Conservation (phyloP, 176 grass and related monocot species). For the Zoysia pacifica region DNA sequence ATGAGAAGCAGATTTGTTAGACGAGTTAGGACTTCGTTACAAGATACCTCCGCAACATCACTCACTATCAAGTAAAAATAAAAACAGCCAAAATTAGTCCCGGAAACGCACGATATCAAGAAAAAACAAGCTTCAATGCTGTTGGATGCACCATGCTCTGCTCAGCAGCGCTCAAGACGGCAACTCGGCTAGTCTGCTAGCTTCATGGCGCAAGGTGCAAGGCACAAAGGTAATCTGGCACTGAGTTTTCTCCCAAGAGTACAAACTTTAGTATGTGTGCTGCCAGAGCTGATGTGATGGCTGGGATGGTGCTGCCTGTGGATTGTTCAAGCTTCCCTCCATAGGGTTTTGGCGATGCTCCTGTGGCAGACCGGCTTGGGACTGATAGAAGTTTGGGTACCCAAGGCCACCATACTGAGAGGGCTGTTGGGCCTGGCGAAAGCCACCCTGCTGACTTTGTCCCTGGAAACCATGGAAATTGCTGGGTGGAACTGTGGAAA, state of each 20-base stretch:
- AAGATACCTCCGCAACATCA: slow-evolving; percentile 31
- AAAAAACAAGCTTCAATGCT: slow-evolving; percentile 28
- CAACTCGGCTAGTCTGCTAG: slow-evolving; percentile 45
- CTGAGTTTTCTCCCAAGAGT: slow-evolving; percentile 24
- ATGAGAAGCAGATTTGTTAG: slow-evolving; percentile 45
- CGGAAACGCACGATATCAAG: slow-evolving; percentile 9
- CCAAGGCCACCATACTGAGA: slow-evolving; percentile 70
- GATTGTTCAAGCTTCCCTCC: slow-evolving; percentile 62
- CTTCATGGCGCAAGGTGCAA: slow-evolving; percentile 35
- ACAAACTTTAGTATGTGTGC: slow-evolving; percentile 67
- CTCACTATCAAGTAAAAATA: slow-evolving; percentile 51
- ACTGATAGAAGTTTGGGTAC: slow-evolving; percentile 75
- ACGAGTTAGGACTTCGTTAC: slow-evolving; percentile 49
- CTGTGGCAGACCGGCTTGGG: slow-evolving; percentile 55
- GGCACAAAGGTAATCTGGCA: slow-evolving; percentile 12
- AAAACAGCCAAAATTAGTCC: slow-evolving; percentile 19
- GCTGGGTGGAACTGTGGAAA: slow-evolving; percentile 68
- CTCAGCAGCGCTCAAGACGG: slow-evolving; percentile 40
- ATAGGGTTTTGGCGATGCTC: slow-evolving; percentile 63
- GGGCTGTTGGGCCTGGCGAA: slow-evolving; percentile 71
- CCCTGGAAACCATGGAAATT: slow-evolving; percentile 76
- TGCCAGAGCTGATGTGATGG: slow-evolving; percentile 88
- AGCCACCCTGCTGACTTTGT: slow-evolving; percentile 62
- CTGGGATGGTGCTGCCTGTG: slow-evolving; percentile 45
- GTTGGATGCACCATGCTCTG: slow-evolving; percentile 28